Evolutionary conservation across 2,329 filamentous ascomycete species (phyloP), one percentile per base, ranked within the genome.

Genomic region (Coleophoma cylindrospora): DNA sequence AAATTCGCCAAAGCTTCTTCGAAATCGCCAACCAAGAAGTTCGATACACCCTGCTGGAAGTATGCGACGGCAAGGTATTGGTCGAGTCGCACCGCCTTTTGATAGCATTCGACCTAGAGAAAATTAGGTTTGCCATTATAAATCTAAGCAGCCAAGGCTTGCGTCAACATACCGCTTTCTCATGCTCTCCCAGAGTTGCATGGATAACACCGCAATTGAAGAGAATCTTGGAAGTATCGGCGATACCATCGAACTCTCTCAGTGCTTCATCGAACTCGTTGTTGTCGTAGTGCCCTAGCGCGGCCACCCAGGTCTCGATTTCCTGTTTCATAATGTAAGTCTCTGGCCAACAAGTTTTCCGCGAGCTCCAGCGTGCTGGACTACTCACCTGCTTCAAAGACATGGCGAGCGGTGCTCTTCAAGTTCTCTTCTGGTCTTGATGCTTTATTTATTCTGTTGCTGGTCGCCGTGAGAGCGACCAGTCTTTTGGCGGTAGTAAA

Each of bases 141-240:
- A 3, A 3, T 27, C 2, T 27, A 7, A 3, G 19, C 19, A 27
- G 27, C 27, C 27, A 6, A 27, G 9, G 27, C 27, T 10, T 27
- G 27, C 9, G 27, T 27, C 27, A 27, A 77, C 90, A 69, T 76
- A 96, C 92, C 65, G 94, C 94, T 75, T 90, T 91, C 67, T 92
- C 88, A 71, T 99, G 94, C 68, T 97, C 91, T 60, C 94, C 94
- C 15, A 99, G 77, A 0, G 94, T 97, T 37, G 94, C 94, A 74
- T 96, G 89, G 62, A 99, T 97, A 37, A 99, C 92, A 60, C 94
- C 94, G 70, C 92, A 95, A 66, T 99, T 99, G 77, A 99, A 99
- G 54, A 96, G 77, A 55, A 99, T 99, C 76, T 96, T 97, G 61
- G 94, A 96, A 0, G 94, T 99, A 68, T 97, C 94, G 54, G 87